Evolutionary conservation across 257 asterid species (phyloP), one percentile per base, ranked within the genome.

Genomic region (Salvia splendens): DNA sequence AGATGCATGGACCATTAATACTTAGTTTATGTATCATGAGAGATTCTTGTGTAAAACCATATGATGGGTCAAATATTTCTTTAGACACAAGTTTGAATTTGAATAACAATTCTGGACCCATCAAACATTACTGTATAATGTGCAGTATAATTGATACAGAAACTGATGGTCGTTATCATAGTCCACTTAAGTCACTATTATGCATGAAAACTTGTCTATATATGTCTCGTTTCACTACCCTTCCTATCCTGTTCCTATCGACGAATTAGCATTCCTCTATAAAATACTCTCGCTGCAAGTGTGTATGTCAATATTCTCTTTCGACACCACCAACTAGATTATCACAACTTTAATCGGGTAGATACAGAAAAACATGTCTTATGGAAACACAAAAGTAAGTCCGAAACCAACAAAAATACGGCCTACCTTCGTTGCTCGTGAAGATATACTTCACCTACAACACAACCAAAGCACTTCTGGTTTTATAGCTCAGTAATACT

Each of bases 391-490:
- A 53, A 24, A 24, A 53, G 24, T 14, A n/a, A 47, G 24, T 47
- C 60, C 0, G 7, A 53, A 53, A 62, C 11, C 46, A 48, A 38
- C 67, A 11, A 61, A 61, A 43, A 14, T 24, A 61, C 15, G 12
- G 48, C 6, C 60, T 10, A 47, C 30, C 30, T 24, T 3, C 1
- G 30, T 24, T 24, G 30, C 30, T 24, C 2, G 30, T 24, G 30
- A 24, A 24, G 30, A 24, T 24, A 24, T 0, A 24, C 30, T 24
- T 24, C 2, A 24, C 30, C 30, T 65, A 69, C 48, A 56, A 71
- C 68, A 51, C 59, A 73, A 71, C 57, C 54, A 28, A 75, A 81
- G 77, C 80, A 67, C 72, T 65, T 3, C 42, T 5, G 7, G 42
- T 38, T 8, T 38, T 6, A 6, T 38, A 5, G 42, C 42, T 38